Conservation (phyloP, 176 grass and related monocot genomes). For the Alloteropsis semialata region DNA sequence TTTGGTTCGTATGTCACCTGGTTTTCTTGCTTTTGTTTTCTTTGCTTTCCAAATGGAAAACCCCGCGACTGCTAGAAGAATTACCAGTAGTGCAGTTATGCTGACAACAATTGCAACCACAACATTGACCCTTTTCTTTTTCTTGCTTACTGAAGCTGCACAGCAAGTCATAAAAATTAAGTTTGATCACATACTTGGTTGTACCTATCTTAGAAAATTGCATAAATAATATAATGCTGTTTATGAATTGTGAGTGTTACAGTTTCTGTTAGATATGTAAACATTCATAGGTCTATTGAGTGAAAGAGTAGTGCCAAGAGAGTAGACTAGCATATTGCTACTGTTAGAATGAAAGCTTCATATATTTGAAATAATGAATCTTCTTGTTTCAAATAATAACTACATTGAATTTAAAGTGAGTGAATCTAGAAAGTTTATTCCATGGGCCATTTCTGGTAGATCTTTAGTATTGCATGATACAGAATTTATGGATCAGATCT, state of each 20-base stretch:
- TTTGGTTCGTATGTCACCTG: constrained; percentile 29
- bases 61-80: constrained; percentile 28
- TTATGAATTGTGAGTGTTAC: background rate
- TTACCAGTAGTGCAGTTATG: constrained; percentile 10
- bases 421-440: background rate
- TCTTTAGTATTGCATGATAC: background rate
- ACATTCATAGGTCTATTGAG: background rate
- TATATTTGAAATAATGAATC: background rate
- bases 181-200: background rate
- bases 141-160: constrained; percentile 30
- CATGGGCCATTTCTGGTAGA: background rate
- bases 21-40: constrained; percentile 29
- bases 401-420: background rate
- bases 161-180: constrained; percentile 3
- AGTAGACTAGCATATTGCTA: background rate
- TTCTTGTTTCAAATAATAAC: background rate
- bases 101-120: constrained; percentile 30
- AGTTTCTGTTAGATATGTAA: background rate
- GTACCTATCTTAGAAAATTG: background rate
- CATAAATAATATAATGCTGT: background rate
- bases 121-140: constrained; percentile 33
- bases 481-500: background rate
- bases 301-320: background rate
- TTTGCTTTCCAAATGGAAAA: constrained; percentile 46
- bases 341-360: background rate